Percentiles rank a stretch among this genome's conserved stretches.
Conservation (phyloP, 192 early-diverging fungal species). For the Linnemannia zychae region DNA sequence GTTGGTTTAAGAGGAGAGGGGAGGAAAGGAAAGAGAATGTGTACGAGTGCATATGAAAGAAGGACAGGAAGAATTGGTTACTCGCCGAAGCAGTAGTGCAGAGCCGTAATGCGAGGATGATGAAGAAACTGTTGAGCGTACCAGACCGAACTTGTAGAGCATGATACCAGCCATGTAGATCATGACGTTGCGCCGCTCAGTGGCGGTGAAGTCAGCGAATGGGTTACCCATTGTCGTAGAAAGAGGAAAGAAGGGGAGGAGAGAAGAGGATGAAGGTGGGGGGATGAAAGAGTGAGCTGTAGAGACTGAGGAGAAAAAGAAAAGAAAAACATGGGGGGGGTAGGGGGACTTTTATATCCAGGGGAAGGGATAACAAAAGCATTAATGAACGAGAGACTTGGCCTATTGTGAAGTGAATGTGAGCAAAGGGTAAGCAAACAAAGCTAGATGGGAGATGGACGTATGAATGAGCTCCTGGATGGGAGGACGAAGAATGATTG, state of each 20-base stretch:
- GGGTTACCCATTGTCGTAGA: constrained; percentile 24
- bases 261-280: background rate
- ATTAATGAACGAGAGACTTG: background rate
- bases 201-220: constrained; percentile 64
- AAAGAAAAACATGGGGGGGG: background rate
- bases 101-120: background rate
- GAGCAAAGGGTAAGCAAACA: background rate
- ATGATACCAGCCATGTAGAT: constrained; percentile 72
- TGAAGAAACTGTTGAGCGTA: constrained; percentile 19
- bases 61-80: no score
- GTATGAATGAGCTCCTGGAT: background rate
- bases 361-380: background rate
- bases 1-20: background rate
- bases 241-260: background rate
- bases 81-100: background rate
- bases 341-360: background rate
- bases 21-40: background rate
- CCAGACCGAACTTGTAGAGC: constrained; percentile 69
- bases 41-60: background rate
- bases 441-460: background rate
- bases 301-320: background rate
- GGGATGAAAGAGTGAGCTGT: background rate
- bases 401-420: background rate
- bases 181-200: constrained; percentile 60
- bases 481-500: background rate